A percentile compares a stretch with the other conserved stretches of the same genome.
phyloP scores from a whole-genome alignment of 2,329 filamentous ascomycete species.

The Chrysoporthe austroafricana region DNA sequence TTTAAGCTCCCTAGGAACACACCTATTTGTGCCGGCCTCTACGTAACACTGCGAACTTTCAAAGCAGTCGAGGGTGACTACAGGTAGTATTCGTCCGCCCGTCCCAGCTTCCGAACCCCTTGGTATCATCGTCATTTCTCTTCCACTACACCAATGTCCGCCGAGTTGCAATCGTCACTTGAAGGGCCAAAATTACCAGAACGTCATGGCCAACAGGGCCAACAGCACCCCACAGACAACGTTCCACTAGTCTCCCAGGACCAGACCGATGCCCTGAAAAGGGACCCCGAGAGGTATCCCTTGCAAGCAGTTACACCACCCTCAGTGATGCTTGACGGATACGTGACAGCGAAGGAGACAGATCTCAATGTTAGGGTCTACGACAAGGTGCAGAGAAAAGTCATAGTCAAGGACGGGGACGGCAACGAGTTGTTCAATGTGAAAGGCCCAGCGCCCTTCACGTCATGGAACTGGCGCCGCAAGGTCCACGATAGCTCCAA shows the following conservation, averaged over 20 bases:
- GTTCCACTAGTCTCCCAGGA: neutral
- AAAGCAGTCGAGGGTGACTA: too few relatives aligned
- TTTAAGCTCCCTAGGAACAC: too few relatives aligned
- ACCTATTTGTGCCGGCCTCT: too few relatives aligned
- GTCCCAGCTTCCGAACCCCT: too few relatives aligned
- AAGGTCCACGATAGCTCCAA: neutral
- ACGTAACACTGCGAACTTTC: too few relatives aligned
- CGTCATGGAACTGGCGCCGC: neutral
- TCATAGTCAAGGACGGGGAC: neutral
- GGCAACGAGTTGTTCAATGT: constrained; percentile 3
- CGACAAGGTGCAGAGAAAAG: neutral
- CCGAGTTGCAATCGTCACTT: neutral
- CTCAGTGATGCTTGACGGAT: neutral
- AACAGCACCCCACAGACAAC: neutral
- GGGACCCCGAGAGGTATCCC: neutral
- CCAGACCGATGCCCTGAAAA: neutral
- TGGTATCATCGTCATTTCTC: neutral
- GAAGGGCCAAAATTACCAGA: neutral
- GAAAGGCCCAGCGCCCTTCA: neutral
- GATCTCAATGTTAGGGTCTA: neutral
- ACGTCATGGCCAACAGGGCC: neutral
- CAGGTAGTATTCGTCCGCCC: too few relatives aligned
- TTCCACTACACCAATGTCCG: neutral
- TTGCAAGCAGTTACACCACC: neutral
- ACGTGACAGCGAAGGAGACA: neutral